Evolutionary conservation across 345 rosid genomes (phyloP), one percentile per base, ranked within the genome.

Genomic region (Pugionium cornutum): DNA sequence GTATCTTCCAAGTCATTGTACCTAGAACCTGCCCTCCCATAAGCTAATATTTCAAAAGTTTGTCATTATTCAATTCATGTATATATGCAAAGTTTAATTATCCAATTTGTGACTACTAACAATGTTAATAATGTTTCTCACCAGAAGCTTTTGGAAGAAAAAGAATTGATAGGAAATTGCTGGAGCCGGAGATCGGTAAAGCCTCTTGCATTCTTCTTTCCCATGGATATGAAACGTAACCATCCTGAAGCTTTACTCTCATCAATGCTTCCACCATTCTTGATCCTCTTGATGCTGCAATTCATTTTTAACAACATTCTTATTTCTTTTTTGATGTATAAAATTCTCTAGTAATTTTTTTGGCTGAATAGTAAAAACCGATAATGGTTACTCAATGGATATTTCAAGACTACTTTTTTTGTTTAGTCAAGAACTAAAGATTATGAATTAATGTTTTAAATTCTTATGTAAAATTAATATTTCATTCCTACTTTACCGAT

Each of bases 1-100:
- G 99, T 94, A 76, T 94, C 97, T 70, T 90, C 99, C 78, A 88
- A 72, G 67, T 90, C 97, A 11, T 88, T 90, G 78, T 90, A 94
- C 30, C 89, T 81, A 8, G 99, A 88, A 43, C 88, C 86, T 26
- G 78, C 75, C 34, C 69, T 75, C 71, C 89, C 97, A 0, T 92
- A 83, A 44, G 82, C 92, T 74, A 9, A 2, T 3, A 18, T 18
- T 18, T 18, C 18, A 18, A 18, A 18, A 18, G 18, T 18, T 18
- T 18, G 18, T 18, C 18, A 18, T 18, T 18, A 18, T 18, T 18
- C 18, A 18, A 18, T 18, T 18, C 18, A 18, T 18, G 18, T 18
- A 18, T 18, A 18, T 18, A 18, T 5, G 40, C 3, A 42, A 2
- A 40, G 33, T 53, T 41, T 52, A 7, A 51, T 4, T 5, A 18